Percentiles rank a stretch among this genome's conserved stretches.
Evolutionary conservation across 257 asterid species (phyloP).

Genomic region (Primulina eburnea): DNA sequence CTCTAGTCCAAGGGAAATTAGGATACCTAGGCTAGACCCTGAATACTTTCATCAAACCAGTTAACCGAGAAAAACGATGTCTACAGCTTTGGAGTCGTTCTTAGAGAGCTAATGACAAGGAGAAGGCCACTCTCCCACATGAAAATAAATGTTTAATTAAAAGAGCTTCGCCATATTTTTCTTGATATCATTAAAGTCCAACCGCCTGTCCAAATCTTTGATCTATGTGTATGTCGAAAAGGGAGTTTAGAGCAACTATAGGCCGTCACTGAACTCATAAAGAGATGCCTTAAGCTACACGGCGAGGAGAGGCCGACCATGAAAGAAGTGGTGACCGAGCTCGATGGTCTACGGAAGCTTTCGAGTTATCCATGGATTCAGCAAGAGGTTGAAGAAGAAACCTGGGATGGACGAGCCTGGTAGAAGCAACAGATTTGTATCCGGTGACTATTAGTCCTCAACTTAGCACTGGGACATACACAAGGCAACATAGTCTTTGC

Average conservation of each 20-base stretch:
- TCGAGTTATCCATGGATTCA: slow-evolving; percentile 53
- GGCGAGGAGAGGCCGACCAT: not conserved
- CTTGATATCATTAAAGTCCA: not conserved
- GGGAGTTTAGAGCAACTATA: not conserved
- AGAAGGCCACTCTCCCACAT: too few relatives aligned
- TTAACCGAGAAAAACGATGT: too few relatives aligned
- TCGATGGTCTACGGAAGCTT: slow-evolving; percentile 53
- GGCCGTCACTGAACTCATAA: not conserved
- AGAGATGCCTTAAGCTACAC: not conserved
- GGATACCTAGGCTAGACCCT: too few relatives aligned
- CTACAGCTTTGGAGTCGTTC: too few relatives aligned
- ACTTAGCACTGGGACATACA: slow-evolving; percentile 10
- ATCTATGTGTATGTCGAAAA: not conserved
- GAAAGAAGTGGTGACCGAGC: not conserved
- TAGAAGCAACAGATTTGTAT: slow-evolving; percentile 30
- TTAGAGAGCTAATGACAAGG: too few relatives aligned
- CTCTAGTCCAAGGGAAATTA: too few relatives aligned
- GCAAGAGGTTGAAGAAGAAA: slow-evolving; percentile 22
- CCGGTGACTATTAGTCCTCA: slow-evolving; percentile 25
- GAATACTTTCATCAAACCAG: too few relatives aligned
- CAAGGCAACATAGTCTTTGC: slow-evolving; percentile 13
- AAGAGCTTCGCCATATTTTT: too few relatives aligned
- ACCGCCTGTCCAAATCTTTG: not conserved
- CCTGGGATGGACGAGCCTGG: slow-evolving; percentile 16
- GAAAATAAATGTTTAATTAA: too few relatives aligned